Conservation (phyloP, 1,139 yeast genomes). For the Meyerozyma sp. region DNA sequence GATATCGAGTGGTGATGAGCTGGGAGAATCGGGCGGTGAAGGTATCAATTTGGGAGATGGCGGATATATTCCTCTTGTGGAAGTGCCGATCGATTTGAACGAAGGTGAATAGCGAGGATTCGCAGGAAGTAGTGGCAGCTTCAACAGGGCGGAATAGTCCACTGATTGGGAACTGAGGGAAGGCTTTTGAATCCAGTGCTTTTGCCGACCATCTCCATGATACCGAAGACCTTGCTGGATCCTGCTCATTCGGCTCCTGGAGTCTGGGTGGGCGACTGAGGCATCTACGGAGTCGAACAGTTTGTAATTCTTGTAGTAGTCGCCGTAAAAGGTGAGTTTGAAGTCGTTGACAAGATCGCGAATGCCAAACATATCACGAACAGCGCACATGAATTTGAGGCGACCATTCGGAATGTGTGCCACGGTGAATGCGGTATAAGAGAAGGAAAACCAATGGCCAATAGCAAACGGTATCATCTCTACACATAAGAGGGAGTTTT, state of each 20-base stretch:
- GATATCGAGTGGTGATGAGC: constrained; percentile 8
- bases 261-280: constrained; percentile 60
- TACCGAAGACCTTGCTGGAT: constrained; percentile 82
- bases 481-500: constrained; percentile 74
- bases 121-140: constrained; percentile 4
- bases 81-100: constrained; percentile 27
- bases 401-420: constrained; percentile 64
- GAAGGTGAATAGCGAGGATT: constrained; percentile 24
- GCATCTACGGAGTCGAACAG: constrained; percentile 81
- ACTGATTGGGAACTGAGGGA: constrained; percentile 19
- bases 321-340: constrained; percentile 61
- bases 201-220: constrained; percentile 68
- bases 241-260: constrained; percentile 63
- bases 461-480: constrained; percentile 84
- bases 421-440: constrained; percentile 66
- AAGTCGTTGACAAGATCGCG: constrained; percentile 78
- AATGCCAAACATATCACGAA: constrained; percentile 71
- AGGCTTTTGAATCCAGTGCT: constrained; percentile 63
- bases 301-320: constrained; percentile 67
- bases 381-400: constrained; percentile 52
- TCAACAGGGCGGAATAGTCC: constrained; percentile 23
- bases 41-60: constrained; percentile 19
- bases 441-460: constrained; percentile 84
- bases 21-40: constrained; percentile 21
- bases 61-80: constrained; percentile 28